Evolutionary conservation across 1,284 basidiomycete genomes (phyloP).

Genomic region (Flammula alnicola): DNA sequence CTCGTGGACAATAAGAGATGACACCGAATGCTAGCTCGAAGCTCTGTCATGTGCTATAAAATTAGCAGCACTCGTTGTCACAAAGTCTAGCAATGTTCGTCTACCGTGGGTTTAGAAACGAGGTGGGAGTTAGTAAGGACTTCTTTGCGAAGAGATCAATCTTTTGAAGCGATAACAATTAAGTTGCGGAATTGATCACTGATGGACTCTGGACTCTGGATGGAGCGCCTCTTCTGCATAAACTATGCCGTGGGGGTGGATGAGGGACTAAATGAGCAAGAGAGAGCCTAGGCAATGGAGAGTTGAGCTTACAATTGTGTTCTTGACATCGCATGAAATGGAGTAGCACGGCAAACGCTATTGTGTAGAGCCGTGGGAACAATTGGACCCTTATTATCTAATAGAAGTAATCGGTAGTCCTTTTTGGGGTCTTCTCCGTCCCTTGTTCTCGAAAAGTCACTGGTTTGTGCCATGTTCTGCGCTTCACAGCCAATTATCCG

Average conservation of each 20-base stretch:
- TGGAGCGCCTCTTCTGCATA: too few species aligned
- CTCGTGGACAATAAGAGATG: conserved; percentile 2
- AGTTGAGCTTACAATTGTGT: conserved; percentile 8
- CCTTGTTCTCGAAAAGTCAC: conserved; percentile 18
- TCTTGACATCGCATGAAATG: conserved; percentile 13
- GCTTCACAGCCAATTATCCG: conserved; percentile 9
- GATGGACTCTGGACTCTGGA: too few species aligned
- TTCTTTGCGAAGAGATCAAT: not conserved
- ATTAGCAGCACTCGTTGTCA: too few species aligned
- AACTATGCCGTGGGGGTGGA: too few species aligned
- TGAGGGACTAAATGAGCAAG: conserved; percentile 1
- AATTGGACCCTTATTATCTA: conserved; percentile 7
- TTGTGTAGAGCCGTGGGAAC: conserved; percentile 15
- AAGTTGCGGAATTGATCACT: not conserved
- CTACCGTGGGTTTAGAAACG: not conserved
- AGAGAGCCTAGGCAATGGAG: not conserved
- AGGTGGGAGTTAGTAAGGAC: not conserved
- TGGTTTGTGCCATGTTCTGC: conserved; percentile 9
- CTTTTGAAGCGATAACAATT: conserved; percentile 2
- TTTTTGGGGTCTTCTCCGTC: conserved; percentile 5
- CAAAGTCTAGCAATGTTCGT: too few species aligned
- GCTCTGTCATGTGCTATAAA: not conserved
- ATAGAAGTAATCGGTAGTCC: conserved; percentile 15
- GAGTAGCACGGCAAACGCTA: conserved; percentile 4
- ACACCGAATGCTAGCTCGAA: not conserved